These are phyloP conservation scores for Peziza echinospora DNA, from an alignment of 495 filamentous ascomycete genomes.

Conservation along the genomic window DNA sequence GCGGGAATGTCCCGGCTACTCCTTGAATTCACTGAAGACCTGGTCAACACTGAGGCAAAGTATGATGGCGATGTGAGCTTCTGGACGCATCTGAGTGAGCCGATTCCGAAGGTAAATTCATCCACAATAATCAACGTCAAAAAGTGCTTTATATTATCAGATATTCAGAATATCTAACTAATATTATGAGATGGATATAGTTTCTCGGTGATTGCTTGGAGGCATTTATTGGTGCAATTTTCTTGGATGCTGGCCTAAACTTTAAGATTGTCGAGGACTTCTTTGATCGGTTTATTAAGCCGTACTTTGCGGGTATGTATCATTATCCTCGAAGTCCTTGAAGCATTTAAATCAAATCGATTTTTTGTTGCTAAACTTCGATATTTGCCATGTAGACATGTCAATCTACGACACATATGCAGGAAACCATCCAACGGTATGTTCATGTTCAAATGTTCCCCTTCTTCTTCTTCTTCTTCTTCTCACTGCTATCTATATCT, in stretches of 20 bases:
- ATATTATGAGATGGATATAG: conserved; percentile 26
- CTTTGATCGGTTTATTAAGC: conserved; percentile 46
- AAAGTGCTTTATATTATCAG: too few relatives aligned
- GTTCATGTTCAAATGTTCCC: not conserved
- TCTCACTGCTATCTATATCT: too few relatives aligned
- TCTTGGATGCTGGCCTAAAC: conserved; percentile 73
- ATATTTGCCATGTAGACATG: conserved; percentile 1
- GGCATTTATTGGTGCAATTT: conserved; percentile 72
- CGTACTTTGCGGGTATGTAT: conserved; percentile 82
- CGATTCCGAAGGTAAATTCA: not conserved
- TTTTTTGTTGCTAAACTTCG: not conserved
- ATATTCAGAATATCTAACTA: too few relatives aligned
- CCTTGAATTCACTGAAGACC: conserved; percentile 43
- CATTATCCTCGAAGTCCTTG: conserved; percentile 41
- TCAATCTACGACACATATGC: conserved; percentile 47
- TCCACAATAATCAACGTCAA: too few relatives aligned
- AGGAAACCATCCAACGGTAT: conserved; percentile 52
- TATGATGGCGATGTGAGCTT: conserved; percentile 39
- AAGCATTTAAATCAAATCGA: not conserved
- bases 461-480: not conserved
- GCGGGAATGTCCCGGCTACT: conserved; percentile 39
- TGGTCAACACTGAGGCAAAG: conserved; percentile 31
- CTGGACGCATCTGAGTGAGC: conserved; percentile 40
- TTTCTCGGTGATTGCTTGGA: conserved; percentile 76
- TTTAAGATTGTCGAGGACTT: conserved; percentile 53